Evolutionary conservation across 257 asterid species (phyloP), one percentile per base, ranked within the genome.

Genomic region (Lavandula angustifolia): DNA sequence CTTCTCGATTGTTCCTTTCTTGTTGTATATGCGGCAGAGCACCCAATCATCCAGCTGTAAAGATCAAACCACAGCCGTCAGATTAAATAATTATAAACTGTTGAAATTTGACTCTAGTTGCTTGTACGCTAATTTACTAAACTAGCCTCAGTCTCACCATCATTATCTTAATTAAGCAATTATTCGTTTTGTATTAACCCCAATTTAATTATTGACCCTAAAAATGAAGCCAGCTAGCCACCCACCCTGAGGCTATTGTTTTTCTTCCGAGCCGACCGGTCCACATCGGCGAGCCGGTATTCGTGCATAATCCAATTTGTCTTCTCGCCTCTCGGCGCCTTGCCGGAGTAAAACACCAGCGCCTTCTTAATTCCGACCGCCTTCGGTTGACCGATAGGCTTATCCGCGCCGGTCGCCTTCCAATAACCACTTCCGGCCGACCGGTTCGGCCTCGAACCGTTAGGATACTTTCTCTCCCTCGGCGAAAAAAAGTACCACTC

Each of bases 271-370:
- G 95, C 97, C 3, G 97, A 83, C 3, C 96, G 91, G 66, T 87
- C 97, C 11, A 87, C 92, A 52, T 84, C 82, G 48, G 97, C 97
- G 3, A 90, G 84, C n/a, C 98, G 88, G 34, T 91, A 91, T 47
- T 88, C 96, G 67, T 91, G 96, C 98, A 91, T 91, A 40, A 91
- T 88, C 98, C 98, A 91, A 34, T 86, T 87, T 0, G 94, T 88
- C 65, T 87, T 88, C 34, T 80, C 92, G 6, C 97, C 97, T 44
- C 67, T 80, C 4, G 96, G 94, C 9, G 98, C 96, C 68, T 90
- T 90, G 13, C 97, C 97, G 62, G 97, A 73, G 68, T 90, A 90
- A 16, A 90, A 90, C 27, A 90, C 97, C 79, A 90, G 22, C 3
- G 97, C 96, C 72, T 91, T 85, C 70, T 86, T 91, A 1, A 91